These are phyloP conservation scores for Botrytis paeoniae DNA, from an alignment of 2,329 filamentous ascomycete genomes.

Conservation along the genomic window DNA sequence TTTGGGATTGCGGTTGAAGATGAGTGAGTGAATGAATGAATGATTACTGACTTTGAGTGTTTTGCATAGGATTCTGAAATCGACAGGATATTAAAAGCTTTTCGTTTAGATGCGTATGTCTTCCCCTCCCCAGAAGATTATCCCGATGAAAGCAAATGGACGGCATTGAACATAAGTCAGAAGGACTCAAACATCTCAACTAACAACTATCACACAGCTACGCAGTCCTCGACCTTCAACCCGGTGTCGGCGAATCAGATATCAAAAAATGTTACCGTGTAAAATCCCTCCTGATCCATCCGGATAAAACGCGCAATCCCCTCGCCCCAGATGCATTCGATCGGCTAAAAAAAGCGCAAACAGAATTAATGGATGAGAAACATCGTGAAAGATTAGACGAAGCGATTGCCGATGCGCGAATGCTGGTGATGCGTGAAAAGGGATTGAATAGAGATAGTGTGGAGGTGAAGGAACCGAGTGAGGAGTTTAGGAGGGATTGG, in stretches of 20 bases:
- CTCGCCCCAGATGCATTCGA: constrained; percentile 93
- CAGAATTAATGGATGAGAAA: constrained; percentile 90
- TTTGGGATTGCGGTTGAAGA: neutral
- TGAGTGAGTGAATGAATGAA: neutral
- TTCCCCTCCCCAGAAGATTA: neutral
- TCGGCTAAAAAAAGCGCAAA: constrained; percentile 91
- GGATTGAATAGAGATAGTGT: constrained; percentile 86
- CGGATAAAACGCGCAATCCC: constrained; percentile 93
- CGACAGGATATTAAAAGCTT: constrained; percentile 87
- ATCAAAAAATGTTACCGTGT: constrained; percentile 94
- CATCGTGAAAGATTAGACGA: constrained; percentile 83
- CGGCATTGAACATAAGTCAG: neutral
- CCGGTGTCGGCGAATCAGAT: constrained; percentile 90
- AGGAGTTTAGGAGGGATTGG: constrained; percentile 82
- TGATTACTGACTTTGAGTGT: constrained; percentile 13
- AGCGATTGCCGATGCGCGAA: constrained; percentile 91
- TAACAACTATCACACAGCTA: constrained; percentile 56
- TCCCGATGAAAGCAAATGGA: neutral
- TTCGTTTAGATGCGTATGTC: constrained; percentile 67
- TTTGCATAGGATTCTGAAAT: constrained; percentile 80
- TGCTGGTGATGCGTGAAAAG: constrained; percentile 89
- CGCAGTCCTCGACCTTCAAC: constrained; percentile 91
- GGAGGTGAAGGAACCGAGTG: constrained; percentile 68
- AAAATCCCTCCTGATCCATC: constrained; percentile 98
- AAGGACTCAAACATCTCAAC: neutral